phyloP scores from a whole-genome alignment of 306 rosid genomes.

The Morella rubra region DNA sequence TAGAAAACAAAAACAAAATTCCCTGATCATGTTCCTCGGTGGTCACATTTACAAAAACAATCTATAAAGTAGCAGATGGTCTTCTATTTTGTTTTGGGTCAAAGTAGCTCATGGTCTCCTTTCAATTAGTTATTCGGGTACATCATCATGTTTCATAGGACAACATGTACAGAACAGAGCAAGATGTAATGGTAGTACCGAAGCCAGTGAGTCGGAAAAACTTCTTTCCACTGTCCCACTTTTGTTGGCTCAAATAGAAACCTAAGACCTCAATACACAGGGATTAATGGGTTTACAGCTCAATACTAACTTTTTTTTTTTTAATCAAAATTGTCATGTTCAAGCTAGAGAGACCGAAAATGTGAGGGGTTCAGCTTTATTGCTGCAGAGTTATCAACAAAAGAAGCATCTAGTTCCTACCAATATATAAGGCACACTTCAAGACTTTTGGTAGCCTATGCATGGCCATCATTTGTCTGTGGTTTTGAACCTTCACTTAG shows the following conservation, averaged over 20 bases:
- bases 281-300: constrained; percentile 13
- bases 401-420: background rate
- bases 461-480: constrained; percentile 17
- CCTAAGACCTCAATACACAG: background rate
- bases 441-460: constrained; percentile 15
- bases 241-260: background rate
- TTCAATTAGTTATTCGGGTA: no score
- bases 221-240: background rate
- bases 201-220: background rate
- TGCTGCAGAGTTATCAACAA: no score
- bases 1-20: no score
- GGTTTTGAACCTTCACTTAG: constrained; percentile 3
- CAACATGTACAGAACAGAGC: no score
- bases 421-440: background rate
- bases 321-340: background rate
- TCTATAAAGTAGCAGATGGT: no score
- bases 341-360: background rate
- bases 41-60: no score
- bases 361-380: background rate
- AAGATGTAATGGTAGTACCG: background rate
- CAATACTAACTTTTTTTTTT: constrained; percentile 10
- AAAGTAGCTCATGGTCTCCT: no score
- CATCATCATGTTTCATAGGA: no score
- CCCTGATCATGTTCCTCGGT: no score
- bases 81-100: no score